Conservation (phyloP, 2,329 filamentous ascomycete genomes). For the Eutypella sp. region DNA sequence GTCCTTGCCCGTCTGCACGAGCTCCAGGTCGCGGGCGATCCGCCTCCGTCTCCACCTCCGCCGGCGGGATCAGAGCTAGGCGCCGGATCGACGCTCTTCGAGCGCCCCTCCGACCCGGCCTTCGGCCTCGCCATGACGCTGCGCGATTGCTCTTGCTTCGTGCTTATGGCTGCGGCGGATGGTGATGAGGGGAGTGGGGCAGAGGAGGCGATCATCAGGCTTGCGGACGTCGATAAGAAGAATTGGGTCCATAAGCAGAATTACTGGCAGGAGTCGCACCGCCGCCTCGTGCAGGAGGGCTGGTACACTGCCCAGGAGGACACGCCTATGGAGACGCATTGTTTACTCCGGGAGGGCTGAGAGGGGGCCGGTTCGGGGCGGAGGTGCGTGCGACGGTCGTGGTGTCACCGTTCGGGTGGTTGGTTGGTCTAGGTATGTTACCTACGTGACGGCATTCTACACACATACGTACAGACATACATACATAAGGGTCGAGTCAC, state of each 20-base stretch:
- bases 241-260: constrained; percentile 59
- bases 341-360: too few relatives aligned
- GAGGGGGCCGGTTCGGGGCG: background rate
- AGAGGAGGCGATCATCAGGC: constrained; percentile 46
- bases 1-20: constrained; percentile 33
- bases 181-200: constrained; percentile 14
- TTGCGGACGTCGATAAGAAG: constrained; percentile 77
- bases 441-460: too few relatives aligned
- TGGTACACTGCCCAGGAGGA: constrained; percentile 50
- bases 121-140: constrained; percentile 74
- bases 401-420: too few relatives aligned
- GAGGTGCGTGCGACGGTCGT: background rate
- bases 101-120: constrained; percentile 33
- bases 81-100: constrained; percentile 37
- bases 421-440: too few relatives aligned
- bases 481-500: too few relatives aligned
- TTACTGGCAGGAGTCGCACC: constrained; percentile 65
- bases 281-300: constrained; percentile 57
- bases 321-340: constrained; percentile 23
- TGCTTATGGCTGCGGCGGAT: constrained; percentile 44
- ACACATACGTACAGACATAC: too few relatives aligned
- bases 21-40: constrained; percentile 35
- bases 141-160: constrained; percentile 71
- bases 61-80: too few relatives aligned
- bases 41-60: too few relatives aligned